These are phyloP conservation scores for Diutina ranongensis DNA, from an alignment of 1,139 yeast species.

Conservation along the genomic window DNA sequence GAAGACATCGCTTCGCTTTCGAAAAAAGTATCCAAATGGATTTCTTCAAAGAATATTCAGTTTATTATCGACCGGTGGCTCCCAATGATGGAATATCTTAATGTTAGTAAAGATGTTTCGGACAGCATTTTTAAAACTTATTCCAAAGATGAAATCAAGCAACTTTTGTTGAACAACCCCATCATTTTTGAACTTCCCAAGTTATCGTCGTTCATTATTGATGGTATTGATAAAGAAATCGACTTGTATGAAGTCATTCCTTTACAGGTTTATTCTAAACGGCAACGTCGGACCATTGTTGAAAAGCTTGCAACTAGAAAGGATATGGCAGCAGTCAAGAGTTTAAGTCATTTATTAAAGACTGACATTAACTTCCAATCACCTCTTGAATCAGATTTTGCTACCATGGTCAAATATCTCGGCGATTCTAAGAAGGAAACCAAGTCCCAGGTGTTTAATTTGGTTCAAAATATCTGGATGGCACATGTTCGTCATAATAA, in stretches of 20 bases:
- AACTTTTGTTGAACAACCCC: constrained; percentile 9
- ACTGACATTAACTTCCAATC: constrained; percentile 42
- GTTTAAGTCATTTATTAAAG: constrained; percentile 24
- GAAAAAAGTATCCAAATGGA: neutral
- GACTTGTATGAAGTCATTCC: constrained; percentile 25
- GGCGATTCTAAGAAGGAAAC: constrained; percentile 11
- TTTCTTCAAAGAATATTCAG: neutral
- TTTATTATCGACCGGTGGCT: constrained; percentile 12
- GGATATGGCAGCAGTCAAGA: constrained; percentile 10
- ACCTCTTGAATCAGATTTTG: constrained; percentile 31
- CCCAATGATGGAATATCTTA: constrained; percentile 10
- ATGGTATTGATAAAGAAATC: constrained; percentile 9
- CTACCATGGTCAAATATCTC: constrained; percentile 15
- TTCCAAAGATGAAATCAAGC: neutral
- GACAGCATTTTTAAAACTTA: constrained; percentile 11
- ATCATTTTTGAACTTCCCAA: constrained; percentile 34
- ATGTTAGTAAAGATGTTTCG: constrained; percentile 9
- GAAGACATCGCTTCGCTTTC: neutral
- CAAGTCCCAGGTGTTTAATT: constrained; percentile 10
- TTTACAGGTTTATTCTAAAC: constrained; percentile 35
- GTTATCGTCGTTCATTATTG: constrained; percentile 19
- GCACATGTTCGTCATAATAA: constrained; percentile 16
- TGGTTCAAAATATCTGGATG: constrained; percentile 20
- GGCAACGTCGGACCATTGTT: constrained; percentile 25
- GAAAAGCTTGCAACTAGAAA: constrained; percentile 17